Evolutionary conservation across 2,329 filamentous ascomycete genomes (phyloP).

Genomic region (Xylaria digitata): DNA sequence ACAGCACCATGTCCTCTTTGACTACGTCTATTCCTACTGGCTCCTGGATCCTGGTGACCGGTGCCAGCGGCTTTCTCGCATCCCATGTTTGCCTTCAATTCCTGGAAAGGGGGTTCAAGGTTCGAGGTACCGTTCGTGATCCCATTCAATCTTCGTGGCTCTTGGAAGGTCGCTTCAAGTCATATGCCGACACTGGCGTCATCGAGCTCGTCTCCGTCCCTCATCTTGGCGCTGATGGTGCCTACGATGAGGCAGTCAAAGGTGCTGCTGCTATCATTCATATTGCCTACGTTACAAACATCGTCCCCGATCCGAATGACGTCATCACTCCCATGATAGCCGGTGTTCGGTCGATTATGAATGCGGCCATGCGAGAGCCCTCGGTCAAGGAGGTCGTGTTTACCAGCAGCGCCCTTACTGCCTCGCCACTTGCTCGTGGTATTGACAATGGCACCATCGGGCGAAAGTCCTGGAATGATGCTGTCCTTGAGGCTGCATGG

Average conservation of each 20-base stretch:
- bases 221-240: conserved; percentile 22
- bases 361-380: conserved; percentile 16
- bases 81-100: conserved; percentile 19
- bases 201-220: conserved; percentile 19
- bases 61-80: conserved; percentile 22
- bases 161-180: conserved; percentile 20
- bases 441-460: conserved; percentile 17
- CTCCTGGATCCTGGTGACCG: conserved; percentile 25
- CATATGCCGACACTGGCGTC: conserved; percentile 16
- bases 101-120: conserved; percentile 13
- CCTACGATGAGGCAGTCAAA: conserved; percentile 22
- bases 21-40: conserved; percentile 18
- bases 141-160: conserved; percentile 17
- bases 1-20: conserved; percentile 22
- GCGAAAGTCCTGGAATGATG: conserved; percentile 22
- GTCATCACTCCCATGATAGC: conserved; percentile 17
- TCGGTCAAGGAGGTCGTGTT: conserved; percentile 20
- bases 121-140: conserved; percentile 24
- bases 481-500: conserved; percentile 18
- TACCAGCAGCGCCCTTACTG: conserved; percentile 15
- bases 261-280: conserved; percentile 20
- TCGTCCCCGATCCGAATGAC: conserved; percentile 21
- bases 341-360: conserved; percentile 20
- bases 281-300: conserved; percentile 19
- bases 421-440: conserved; percentile 5